Base-by-base conservation (phyloP, 1,284 basidiomycete species). In the Melampsora americana region DNA sequence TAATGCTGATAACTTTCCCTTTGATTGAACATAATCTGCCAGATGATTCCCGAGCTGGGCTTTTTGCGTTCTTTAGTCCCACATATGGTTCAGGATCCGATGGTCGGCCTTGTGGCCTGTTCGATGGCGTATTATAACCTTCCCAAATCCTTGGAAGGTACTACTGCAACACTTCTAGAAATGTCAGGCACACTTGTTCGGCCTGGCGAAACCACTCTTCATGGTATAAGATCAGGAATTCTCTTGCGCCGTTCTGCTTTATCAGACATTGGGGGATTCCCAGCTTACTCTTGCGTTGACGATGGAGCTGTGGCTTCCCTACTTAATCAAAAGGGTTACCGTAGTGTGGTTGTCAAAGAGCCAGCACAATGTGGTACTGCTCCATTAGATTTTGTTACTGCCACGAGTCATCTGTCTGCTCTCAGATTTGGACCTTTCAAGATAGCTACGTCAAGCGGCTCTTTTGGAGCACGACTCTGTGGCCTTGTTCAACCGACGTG, bases 191-290 rank as follows among this genome's bases (percentile, higher is more conserved):
- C 26, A 73, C 66, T 23, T 28, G 42, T 30, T n/a, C 11, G 44
- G 32, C 39, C 28, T n/a, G 14, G 59, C 48, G 7, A 32, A 5
- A 9, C 16, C 42, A 32, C 28, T 18, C 44, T 42, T 28, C 66
- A 76, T 61, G 80, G 79, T 64, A 78, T 78, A 23, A 78, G 80
- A 23, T 80, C 79, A 2, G 80, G 80, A 28, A 80, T 80, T 77
- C 76, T 80, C 65, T 70, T 80, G 7, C 79, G 80, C 35, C 79
- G 80, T 32, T 66, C 74, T 11, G 80, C 80, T 5, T 42, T 81
- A 1, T 78, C 76, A 62, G 79, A 79, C 28, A 80, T 81, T 69
- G 80, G 80, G 20, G 80, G 80, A 7, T 81, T 81, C 68, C 80
- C 80, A 0, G 70, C 79, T 56, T 75, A 78, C 35, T 78, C 78